Evolutionary conservation across 2,329 filamentous ascomycete genomes (phyloP).

Genomic region (Diaporthe sp.): DNA sequence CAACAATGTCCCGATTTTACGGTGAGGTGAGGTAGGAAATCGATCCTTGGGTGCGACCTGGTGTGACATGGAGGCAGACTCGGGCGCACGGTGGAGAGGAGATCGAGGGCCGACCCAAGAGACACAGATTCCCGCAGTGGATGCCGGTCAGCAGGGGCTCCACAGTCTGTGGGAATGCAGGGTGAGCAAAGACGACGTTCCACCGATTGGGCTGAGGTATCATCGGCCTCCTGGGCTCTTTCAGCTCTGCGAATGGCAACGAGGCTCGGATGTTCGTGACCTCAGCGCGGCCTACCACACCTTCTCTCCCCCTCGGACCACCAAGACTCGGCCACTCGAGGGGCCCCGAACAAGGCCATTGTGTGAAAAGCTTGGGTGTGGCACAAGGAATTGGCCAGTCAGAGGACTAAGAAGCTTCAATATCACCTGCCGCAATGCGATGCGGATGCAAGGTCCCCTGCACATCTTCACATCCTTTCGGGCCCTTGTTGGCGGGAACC

Average conservation of each 20-base stretch:
- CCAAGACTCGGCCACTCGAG: neutral
- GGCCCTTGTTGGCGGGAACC: neutral
- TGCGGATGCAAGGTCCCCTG: slow-evolving; percentile 39
- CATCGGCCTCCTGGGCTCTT: neutral
- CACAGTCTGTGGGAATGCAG: neutral
- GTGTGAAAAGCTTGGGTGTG: neutral
- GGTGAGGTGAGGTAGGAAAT: neutral
- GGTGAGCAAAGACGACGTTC: slow-evolving; percentile 4
- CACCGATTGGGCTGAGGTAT: neutral
- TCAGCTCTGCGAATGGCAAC: slow-evolving; percentile 1
- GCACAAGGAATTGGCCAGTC: slow-evolving; percentile 34
- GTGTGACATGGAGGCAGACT: slow-evolving; percentile 8
- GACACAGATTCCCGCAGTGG: slow-evolving; percentile 18
- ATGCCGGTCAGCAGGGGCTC: slow-evolving; percentile 3
- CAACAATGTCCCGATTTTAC: neutral
- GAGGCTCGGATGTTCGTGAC: slow-evolving; percentile 22
- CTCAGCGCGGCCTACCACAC: slow-evolving; percentile 4
- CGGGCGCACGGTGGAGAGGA: neutral
- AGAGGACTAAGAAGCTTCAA: slow-evolving; percentile 11
- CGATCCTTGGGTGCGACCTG: slow-evolving; percentile 26
- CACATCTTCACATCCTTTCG: slow-evolving; percentile 34
- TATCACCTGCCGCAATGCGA: slow-evolving; percentile 33
- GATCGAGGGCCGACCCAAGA: neutral
- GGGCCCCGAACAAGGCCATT: slow-evolving; percentile 1
- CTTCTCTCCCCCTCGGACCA: neutral